Evolutionary conservation across 768 basidiomycete genomes (phyloP).

Genomic region (Mycena rosella): DNA sequence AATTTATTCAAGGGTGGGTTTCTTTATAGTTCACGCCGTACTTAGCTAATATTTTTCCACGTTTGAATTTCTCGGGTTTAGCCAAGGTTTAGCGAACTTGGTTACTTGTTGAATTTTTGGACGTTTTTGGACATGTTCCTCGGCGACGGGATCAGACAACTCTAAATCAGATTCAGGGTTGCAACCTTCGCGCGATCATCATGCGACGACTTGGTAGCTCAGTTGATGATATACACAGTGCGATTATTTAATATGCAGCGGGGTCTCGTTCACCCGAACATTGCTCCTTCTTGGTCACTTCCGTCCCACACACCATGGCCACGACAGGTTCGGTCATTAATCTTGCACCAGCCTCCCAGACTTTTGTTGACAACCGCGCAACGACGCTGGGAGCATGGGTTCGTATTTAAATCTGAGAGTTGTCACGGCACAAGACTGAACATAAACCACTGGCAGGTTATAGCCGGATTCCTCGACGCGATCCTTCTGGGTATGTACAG

Average conservation of each 20-base stretch:
- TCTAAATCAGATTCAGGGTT: not conserved
- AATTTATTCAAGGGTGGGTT: no score
- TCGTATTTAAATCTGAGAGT: not conserved
- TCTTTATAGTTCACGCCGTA: no score
- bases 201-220: not conserved
- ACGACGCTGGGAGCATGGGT: slow-evolving; percentile 32
- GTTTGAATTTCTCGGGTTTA: no score
- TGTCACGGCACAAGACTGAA: not conserved
- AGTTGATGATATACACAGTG: no score
- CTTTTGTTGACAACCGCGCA: slow-evolving; percentile 30
- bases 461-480: slow-evolving; percentile 25
- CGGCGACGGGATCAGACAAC: not conserved
- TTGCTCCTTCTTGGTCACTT: not conserved
- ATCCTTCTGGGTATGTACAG: slow-evolving; percentile 17
- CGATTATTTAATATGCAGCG: no score
- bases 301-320: slow-evolving; percentile 11
- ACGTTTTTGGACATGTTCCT: no score
- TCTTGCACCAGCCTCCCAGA: slow-evolving; percentile 23
- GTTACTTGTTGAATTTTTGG: no score
- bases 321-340: slow-evolving; percentile 24
- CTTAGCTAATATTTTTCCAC: no score
- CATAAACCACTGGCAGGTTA: slow-evolving; percentile 14
- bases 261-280: no score
- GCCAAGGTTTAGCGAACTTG: no score
- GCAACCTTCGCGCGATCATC: not conserved